These are phyloP conservation scores for Osmanthus fragrans DNA, from an alignment of 257 asterid genomes.

Conservation along the genomic window DNA sequence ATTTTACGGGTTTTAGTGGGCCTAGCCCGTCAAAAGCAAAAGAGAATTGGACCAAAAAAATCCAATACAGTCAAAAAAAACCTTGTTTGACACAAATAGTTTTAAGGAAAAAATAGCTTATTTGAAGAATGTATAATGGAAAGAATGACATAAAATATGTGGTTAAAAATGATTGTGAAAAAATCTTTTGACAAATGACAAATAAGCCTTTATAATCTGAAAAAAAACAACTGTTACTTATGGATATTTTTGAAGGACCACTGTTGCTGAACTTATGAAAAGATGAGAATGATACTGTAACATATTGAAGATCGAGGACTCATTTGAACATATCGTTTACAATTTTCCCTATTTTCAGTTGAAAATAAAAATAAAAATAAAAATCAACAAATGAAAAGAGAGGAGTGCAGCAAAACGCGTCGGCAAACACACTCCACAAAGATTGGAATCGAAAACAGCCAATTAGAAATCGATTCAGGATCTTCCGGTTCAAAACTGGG, in stretches of 20 bases:
- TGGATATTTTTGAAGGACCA: too few species aligned
- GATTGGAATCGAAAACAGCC: slow-evolving; percentile 12
- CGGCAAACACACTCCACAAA: background rate
- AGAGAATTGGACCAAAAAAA: too few species aligned
- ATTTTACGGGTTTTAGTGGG: background rate
- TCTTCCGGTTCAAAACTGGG: slow-evolving; percentile 1
- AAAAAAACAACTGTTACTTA: too few species aligned
- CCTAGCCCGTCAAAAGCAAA: background rate
- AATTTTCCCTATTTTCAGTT: background rate
- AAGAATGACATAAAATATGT: too few species aligned
- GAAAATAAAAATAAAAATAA: background rate
- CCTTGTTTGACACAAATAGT: too few species aligned
- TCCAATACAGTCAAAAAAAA: too few species aligned
- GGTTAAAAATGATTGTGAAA: too few species aligned
- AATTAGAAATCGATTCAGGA: slow-evolving; percentile 11
- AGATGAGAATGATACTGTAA: background rate
- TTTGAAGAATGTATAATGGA: too few species aligned
- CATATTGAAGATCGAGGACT: background rate
- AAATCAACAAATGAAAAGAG: background rate
- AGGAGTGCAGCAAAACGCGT: slow-evolving; percentile 3
- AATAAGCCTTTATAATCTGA: too few species aligned
- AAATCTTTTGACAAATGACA: too few species aligned
- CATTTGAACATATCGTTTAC: background rate
- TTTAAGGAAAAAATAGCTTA: too few species aligned
- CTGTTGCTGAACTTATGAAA: too few species aligned